A percentile compares a stretch with the other conserved stretches of the same genome.
phyloP scores from a whole-genome alignment of 305 asterid species.

The Petunia hybrid region DNA sequence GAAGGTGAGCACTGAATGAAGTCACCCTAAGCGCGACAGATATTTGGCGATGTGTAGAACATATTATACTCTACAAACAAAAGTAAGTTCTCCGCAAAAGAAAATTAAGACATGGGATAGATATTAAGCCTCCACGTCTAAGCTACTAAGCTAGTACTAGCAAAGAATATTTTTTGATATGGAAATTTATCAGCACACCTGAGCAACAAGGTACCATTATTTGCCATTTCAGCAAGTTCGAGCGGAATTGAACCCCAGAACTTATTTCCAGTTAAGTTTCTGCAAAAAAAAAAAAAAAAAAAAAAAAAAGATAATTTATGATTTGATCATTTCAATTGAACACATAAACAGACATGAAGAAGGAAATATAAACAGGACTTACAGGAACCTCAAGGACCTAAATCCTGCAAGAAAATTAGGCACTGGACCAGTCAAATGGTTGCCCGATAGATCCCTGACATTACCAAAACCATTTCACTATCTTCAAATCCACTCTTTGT shows the following conservation, averaged over 20 bases:
- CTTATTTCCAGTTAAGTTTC: conserved; percentile 28
- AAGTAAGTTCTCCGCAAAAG: neutral
- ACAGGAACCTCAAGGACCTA: conserved; percentile 36
- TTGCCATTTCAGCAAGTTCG: conserved; percentile 21
- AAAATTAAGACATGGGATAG: neutral
- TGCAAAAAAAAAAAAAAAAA: neutral
- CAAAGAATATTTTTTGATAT: neutral
- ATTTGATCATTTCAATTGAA: neutral
- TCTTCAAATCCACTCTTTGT: neutral
- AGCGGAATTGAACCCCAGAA: conserved; percentile 27
- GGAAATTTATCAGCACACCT: conserved; percentile 25
- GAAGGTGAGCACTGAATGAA: too few relatives aligned
- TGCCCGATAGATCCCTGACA: conserved; percentile 50
- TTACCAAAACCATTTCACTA: neutral
- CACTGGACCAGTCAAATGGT: conserved; percentile 39
- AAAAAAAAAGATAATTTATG: neutral
- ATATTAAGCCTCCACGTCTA: neutral
- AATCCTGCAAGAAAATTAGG: conserved; percentile 37
- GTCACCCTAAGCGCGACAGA: too few relatives aligned
- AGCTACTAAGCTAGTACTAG: neutral
- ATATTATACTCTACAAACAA: neutral
- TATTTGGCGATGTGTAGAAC: neutral
- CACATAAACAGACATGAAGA: neutral
- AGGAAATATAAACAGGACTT: conserved; percentile 20
- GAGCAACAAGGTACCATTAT: neutral